Base-by-base conservation (phyloP, 495 filamentous ascomycete genomes). In the Bryoglossum gracile region DNA sequence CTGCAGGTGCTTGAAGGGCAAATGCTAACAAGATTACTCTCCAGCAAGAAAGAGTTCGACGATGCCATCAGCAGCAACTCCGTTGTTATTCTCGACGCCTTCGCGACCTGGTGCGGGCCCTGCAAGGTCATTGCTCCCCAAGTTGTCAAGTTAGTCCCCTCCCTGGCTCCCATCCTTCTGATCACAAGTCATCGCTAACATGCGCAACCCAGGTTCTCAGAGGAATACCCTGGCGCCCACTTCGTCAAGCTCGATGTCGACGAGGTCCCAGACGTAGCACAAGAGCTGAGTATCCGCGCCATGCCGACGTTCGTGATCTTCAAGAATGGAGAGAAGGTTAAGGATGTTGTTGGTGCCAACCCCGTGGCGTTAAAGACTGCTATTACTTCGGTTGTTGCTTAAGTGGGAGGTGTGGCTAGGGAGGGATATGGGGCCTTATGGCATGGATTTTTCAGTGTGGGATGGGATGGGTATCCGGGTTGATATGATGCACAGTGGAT, bases 161-260 rank as follows among this genome's bases (percentile, higher is more conserved):
- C 24, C 30, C 26, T 40, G 26, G 14, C 33, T 44, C 45, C 40
- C 47, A 18, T 13, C 16, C 10, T 46, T 25, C 14, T 11, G 34
- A 32, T 8, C 40, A 40, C 23, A 14, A 11, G 41, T 48, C 38
- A 8, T 23, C 21, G 18, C 49, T 51, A 46, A 54, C 38, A 25
- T 8, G 4, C 24, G 18, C 43, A n/a, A 2, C 18, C 30, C 54
- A 81, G 78, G 47, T 76, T 73, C 63, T 76, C 78, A 62, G 57
- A 81, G 36, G 54, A 63, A 16, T 73, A 74, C 67, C 36, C 72
- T 51, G 59, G 68, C 47, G 75, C 80, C 57, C 72, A 77, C 60
- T 96, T 95, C 72, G 83, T 78, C 78, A 94, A 96, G 77, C 66
- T 98, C 63, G 89, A 97, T 68, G 89, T 97, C 52, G 92, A 98